Conservation (phyloP, 495 filamentous ascomycete species). For the Talaromyces wortmannii region DNA sequence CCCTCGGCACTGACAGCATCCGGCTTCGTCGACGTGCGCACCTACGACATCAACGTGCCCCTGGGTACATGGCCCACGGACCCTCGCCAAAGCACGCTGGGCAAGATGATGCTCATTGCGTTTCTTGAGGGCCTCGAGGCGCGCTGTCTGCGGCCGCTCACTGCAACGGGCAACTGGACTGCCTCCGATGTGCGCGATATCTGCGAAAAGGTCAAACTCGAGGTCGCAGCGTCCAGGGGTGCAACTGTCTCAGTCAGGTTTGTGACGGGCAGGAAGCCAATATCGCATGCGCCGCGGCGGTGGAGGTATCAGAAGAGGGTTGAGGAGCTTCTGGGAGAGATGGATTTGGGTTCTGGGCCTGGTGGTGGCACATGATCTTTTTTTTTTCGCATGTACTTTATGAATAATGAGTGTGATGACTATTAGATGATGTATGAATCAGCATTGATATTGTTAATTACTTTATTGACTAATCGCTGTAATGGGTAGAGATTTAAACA, state of each 20-base stretch:
- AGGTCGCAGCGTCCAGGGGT: conserved; percentile 39
- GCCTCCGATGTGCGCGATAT: conserved; percentile 44
- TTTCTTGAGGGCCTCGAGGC: conserved; percentile 62
- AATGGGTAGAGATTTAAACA: too few species aligned
- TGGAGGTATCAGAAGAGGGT: not conserved
- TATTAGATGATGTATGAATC: too few species aligned
- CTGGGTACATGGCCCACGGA: conserved; percentile 51
- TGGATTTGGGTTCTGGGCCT: not conserved
- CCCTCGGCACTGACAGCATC: conserved; percentile 39
- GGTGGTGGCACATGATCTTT: too few species aligned
- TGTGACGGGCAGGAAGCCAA: conserved; percentile 50
- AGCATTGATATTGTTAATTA: too few species aligned
- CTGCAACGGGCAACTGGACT: conserved; percentile 50
- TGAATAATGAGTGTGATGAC: too few species aligned
- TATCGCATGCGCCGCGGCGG: not conserved
- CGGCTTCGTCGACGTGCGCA: conserved; percentile 56
- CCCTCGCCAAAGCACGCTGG: conserved; percentile 45
- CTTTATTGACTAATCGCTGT: too few species aligned
- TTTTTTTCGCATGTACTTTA: too few species aligned
- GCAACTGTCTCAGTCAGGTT: conserved; percentile 43
- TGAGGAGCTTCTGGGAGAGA: conserved; percentile 19
- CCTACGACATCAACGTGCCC: conserved; percentile 50
- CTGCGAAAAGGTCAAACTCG: conserved; percentile 45
- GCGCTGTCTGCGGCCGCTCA: conserved; percentile 51
- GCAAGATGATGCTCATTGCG: conserved; percentile 60